Evolutionary conservation across 352 stramenopile genomes (phyloP).

Genomic region (Pythium folliculosum): DNA sequence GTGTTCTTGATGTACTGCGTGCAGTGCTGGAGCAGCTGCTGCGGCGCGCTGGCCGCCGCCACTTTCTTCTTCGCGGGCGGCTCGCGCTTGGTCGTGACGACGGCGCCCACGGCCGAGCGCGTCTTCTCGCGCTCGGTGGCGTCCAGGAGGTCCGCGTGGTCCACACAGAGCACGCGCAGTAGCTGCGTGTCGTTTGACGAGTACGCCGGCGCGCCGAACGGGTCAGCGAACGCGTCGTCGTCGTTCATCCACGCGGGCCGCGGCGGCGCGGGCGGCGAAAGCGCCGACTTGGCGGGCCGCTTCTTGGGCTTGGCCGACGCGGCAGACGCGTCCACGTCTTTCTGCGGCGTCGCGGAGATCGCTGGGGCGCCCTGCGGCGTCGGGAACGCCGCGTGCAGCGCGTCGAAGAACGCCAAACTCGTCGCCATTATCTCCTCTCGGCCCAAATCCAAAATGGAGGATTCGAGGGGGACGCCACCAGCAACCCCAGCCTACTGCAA

Average conservation of each 20-base stretch:
- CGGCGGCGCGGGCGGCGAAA: slow-evolving; percentile 9
- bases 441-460: slow-evolving; percentile 10
- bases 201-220: slow-evolving; percentile 13
- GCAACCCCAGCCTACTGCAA: slow-evolving; percentile 2
- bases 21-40: slow-evolving; percentile 52
- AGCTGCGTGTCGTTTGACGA: slow-evolving; percentile 23
- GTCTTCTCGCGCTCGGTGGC: slow-evolving; percentile 59
- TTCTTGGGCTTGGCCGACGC: slow-evolving; percentile 24
- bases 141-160: slow-evolving; percentile 51
- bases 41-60: slow-evolving; percentile 14
- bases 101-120: slow-evolving; percentile 41
- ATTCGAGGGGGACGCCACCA: not conserved
- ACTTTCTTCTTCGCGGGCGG: slow-evolving; percentile 25
- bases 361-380: slow-evolving; percentile 6
- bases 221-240: slow-evolving; percentile 17
- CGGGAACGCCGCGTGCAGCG: slow-evolving; percentile 21
- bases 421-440: slow-evolving; percentile 6
- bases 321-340: not conserved
- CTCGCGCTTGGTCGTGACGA: slow-evolving; percentile 41
- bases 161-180: slow-evolving; percentile 56
- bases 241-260: slow-evolving; percentile 14
- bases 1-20: slow-evolving; percentile 36
- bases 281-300: slow-evolving; percentile 16
- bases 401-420: slow-evolving; percentile 17
- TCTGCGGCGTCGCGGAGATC: not conserved